Conservation (phyloP, 2,329 filamentous ascomycete genomes). For the Phialophora chinensis region DNA sequence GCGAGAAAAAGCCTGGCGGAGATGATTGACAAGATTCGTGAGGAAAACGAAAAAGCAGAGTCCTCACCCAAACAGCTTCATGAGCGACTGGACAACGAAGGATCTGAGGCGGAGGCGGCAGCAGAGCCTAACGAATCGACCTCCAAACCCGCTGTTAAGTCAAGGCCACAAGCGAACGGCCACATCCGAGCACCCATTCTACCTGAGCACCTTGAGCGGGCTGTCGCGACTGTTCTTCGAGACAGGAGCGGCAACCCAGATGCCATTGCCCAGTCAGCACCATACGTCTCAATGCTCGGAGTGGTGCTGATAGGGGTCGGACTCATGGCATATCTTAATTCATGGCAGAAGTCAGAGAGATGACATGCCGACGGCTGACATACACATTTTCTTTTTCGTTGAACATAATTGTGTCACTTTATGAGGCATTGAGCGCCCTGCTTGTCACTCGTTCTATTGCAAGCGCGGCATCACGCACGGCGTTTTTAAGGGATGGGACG, state of each 20-base stretch:
- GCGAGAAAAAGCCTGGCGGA: slow-evolving; percentile 78
- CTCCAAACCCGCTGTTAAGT: slow-evolving; percentile 23
- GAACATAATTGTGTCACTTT: slow-evolving; percentile 25
- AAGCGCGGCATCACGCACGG: slow-evolving; percentile 30
- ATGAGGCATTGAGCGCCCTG: slow-evolving; percentile 11
- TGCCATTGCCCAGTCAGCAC: slow-evolving; percentile 63
- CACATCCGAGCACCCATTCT: slow-evolving; percentile 58
- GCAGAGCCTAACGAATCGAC: slow-evolving; percentile 9
- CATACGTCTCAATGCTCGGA: slow-evolving; percentile 81
- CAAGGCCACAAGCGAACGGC: slow-evolving; percentile 44
- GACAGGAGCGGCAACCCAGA: slow-evolving; percentile 49
- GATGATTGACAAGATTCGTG: slow-evolving; percentile 83
- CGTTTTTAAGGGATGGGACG: slow-evolving; percentile 14
- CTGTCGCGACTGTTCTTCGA: slow-evolving; percentile 49
- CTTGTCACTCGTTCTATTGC: slow-evolving; percentile 31
- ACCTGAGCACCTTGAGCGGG: slow-evolving; percentile 45
- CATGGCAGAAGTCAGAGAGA: slow-evolving; percentile 70
- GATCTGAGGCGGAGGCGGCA: not conserved
- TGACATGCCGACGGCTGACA: slow-evolving; percentile 39
- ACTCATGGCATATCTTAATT: slow-evolving; percentile 84
- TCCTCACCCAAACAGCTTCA: slow-evolving; percentile 3
- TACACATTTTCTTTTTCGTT: slow-evolving; percentile 27
- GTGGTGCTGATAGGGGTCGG: slow-evolving; percentile 82
- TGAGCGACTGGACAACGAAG: slow-evolving; percentile 1
- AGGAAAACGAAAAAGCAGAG: slow-evolving; percentile 53